phyloP scores from a whole-genome alignment of 2,329 filamentous ascomycete genomes.

The Claviceps sorghi region DNA sequence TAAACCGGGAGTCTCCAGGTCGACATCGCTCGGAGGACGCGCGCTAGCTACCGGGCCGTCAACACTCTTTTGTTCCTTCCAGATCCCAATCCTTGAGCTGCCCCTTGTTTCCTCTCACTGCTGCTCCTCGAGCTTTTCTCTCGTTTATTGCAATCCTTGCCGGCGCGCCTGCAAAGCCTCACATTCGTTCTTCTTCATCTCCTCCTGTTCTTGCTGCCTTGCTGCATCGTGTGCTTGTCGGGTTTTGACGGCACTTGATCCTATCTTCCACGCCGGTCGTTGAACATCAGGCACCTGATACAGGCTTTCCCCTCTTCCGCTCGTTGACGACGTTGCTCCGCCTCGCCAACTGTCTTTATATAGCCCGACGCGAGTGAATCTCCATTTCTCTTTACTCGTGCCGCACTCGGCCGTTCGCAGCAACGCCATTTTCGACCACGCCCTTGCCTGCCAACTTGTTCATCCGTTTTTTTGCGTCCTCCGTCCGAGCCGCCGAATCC shows the following conservation, averaged over 20 bases:
- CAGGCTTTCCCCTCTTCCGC: not conserved
- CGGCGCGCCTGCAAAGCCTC: not conserved
- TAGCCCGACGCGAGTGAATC: not conserved
- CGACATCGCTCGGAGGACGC: not conserved
- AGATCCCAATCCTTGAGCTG: not conserved
- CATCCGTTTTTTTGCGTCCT: not conserved
- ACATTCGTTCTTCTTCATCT: not conserved
- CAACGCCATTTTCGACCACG: not conserved
- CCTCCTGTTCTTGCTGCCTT: not conserved
- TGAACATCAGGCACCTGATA: not conserved
- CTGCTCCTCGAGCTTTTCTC: not conserved
- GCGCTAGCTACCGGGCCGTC: not conserved
- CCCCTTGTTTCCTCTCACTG: not conserved
- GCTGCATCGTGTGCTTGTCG: not conserved
- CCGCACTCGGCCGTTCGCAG: not conserved
- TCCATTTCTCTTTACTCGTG: not conserved
- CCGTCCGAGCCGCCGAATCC: not conserved
- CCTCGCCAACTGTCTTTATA: not conserved
- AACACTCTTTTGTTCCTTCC: not conserved
- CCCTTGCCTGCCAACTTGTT: not conserved
- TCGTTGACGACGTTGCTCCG: not conserved
- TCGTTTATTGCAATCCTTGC: not conserved
- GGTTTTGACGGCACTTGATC: not conserved
- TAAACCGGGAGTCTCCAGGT: not conserved
- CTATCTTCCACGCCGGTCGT: conserved; percentile 1